Percentiles rank a stretch among this genome's conserved stretches.
Conservation (phyloP, 2,329 filamentous ascomycete genomes). For the Ophiosphaerella herpotricha region DNA sequence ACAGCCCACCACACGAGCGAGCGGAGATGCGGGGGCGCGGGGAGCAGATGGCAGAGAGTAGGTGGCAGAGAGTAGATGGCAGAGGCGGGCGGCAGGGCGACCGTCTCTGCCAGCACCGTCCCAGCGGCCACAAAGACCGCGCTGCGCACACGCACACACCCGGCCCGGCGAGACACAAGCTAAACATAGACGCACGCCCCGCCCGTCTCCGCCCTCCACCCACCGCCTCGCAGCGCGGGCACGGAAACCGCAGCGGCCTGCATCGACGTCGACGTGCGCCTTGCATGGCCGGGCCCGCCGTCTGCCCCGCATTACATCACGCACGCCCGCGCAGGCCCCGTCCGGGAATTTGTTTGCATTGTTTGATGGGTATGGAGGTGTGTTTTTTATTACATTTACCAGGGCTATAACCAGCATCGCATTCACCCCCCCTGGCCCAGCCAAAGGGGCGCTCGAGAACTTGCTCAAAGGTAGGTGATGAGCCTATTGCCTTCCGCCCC, state of each 20-base stretch:
- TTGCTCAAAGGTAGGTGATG: constrained; percentile 61
- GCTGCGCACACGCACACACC: background rate
- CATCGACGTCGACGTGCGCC: too few relatives aligned
- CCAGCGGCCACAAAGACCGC: background rate
- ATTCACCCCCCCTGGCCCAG: constrained; percentile 49
- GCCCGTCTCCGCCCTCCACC: too few relatives aligned
- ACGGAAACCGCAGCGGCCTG: too few relatives aligned
- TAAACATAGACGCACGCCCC: background rate
- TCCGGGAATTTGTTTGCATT: background rate
- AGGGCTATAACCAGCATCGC: constrained; percentile 53
- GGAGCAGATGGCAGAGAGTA: too few relatives aligned
- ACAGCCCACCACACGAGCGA: too few relatives aligned
- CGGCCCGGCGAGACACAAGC: constrained; percentile 11
- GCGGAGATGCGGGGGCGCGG: too few relatives aligned
- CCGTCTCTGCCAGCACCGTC: background rate
- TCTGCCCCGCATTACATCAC: background rate
- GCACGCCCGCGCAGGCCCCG: too few relatives aligned
- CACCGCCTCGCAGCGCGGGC: too few relatives aligned
- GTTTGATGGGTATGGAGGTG: constrained; percentile 10
- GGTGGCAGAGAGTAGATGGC: too few relatives aligned
- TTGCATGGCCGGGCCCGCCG: too few relatives aligned
- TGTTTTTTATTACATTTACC: constrained; percentile 46
- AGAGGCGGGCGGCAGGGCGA: too few relatives aligned
- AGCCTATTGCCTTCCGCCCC: constrained; percentile 49
- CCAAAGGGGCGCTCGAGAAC: constrained; percentile 43